Evolutionary conservation across 2,329 filamentous ascomycete species (phyloP).

Genomic region (Cordyceps javanica): DNA sequence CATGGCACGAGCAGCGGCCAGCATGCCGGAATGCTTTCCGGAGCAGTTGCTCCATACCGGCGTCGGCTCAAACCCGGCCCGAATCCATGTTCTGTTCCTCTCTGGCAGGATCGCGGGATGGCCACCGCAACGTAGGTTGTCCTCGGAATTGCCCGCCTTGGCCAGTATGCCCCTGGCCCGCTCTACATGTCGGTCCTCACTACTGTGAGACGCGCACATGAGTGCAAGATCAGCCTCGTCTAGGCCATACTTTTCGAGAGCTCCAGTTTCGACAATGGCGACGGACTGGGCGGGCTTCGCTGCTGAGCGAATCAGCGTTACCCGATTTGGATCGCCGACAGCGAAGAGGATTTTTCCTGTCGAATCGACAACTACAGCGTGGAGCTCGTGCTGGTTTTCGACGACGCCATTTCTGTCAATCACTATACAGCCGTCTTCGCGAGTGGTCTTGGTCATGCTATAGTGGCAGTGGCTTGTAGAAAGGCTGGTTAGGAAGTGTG

Average conservation of each 20-base stretch:
- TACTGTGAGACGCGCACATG: constrained; percentile 42
- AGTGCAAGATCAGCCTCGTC: constrained; percentile 37
- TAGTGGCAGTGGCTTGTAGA: neutral
- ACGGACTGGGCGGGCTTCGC: constrained; percentile 41
- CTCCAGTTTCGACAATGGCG: constrained; percentile 36
- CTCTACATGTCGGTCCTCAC: constrained; percentile 33
- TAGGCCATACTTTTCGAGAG: constrained; percentile 29
- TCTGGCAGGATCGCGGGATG: constrained; percentile 30
- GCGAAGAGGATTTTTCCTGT: constrained; percentile 31
- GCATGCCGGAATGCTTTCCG: constrained; percentile 42
- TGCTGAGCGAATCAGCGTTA: constrained; percentile 38
- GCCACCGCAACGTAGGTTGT: constrained; percentile 36
- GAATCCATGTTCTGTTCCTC: constrained; percentile 35
- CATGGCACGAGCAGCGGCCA: constrained; percentile 34
- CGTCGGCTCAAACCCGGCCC: constrained; percentile 29
- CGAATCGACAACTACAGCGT: constrained; percentile 34
- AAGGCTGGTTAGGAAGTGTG: neutral
- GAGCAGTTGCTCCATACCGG: constrained; percentile 40
- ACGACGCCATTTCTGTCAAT: constrained; percentile 33
- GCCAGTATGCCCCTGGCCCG: constrained; percentile 33
- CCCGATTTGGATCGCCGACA: constrained; percentile 33
- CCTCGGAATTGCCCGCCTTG: constrained; percentile 27
- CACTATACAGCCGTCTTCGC: constrained; percentile 25
- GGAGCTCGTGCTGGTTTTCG: constrained; percentile 39
- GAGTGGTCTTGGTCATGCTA: constrained; percentile 11